A percentile compares a stretch with the other conserved stretches of the same genome.
phyloP scores from a whole-genome alignment of 768 basidiomycete genomes.

The Chalciporus sphaerocephalus region DNA sequence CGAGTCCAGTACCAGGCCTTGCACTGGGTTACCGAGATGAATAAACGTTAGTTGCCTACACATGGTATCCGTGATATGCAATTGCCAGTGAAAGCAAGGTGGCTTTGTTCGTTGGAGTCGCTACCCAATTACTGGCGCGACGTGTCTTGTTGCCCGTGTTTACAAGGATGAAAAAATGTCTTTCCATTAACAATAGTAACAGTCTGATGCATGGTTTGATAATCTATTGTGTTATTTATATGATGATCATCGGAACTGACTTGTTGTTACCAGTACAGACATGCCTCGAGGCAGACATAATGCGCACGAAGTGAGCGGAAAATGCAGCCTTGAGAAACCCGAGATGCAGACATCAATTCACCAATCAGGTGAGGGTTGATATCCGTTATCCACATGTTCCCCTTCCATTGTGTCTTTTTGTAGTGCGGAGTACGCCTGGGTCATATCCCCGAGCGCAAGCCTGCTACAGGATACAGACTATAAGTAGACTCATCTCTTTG shows the following conservation, averaged over 20 bases:
- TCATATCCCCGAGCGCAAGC: too few relatives aligned
- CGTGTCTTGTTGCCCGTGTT: neutral
- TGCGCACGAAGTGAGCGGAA: slow-evolving; percentile 2
- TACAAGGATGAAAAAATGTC: neutral
- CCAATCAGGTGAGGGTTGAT: slow-evolving; percentile 4
- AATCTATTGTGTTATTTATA: slow-evolving; percentile 1
- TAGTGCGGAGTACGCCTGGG: slow-evolving; percentile 14
- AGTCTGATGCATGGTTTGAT: neutral
- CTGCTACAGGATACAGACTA: too few relatives aligned
- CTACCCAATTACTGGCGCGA: neutral
- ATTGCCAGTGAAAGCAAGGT: neutral
- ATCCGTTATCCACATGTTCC: neutral
- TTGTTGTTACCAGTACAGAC: slow-evolving; percentile 1
- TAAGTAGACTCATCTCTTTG: slow-evolving; percentile 12
- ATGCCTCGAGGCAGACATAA: slow-evolving; percentile 16
- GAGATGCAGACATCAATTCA: slow-evolving; percentile 3
- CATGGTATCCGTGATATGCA: too few relatives aligned
- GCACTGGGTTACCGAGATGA: too few relatives aligned
- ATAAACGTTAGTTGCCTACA: too few relatives aligned
- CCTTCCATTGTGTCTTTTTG: neutral
- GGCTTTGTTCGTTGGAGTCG: neutral
- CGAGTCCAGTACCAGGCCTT: too few relatives aligned
- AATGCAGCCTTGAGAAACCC: slow-evolving; percentile 2
- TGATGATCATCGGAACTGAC: slow-evolving; percentile 2
- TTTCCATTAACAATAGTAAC: neutral